phyloP scores from a whole-genome alignment of 441 rosid genomes.

The Euphorbia schlechtendalii region DNA sequence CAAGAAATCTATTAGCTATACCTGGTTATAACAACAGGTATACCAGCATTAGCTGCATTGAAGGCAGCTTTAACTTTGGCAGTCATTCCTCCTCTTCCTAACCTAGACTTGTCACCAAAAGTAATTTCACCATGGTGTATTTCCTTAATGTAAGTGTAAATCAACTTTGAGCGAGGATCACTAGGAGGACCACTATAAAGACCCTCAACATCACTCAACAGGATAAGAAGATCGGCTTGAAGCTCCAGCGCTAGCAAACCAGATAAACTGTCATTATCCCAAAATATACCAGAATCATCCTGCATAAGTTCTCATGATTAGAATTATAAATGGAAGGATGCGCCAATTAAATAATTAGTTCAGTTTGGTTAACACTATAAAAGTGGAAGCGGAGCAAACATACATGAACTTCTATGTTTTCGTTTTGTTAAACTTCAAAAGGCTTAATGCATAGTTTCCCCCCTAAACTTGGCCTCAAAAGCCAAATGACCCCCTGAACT shows the following conservation, averaged over 20 bases:
- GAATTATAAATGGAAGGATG: conserved; percentile 11
- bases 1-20: conserved; percentile 18
- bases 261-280: conserved; percentile 99
- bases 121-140: conserved; percentile 80
- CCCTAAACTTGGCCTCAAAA: too few relatives aligned
- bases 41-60: conserved; percentile 78
- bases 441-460: too few relatives aligned
- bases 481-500: too few relatives aligned
- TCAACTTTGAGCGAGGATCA: conserved; percentile 84
- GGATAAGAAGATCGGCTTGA: conserved; percentile 85
- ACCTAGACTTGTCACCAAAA: conserved; percentile 93
- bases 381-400: background rate
- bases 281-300: conserved; percentile 98
- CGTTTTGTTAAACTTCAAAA: background rate
- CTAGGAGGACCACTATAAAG: conserved; percentile 97
- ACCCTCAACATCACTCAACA: conserved; percentile 97
- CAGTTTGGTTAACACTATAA: background rate
- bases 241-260: conserved; percentile 87
- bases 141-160: conserved; percentile 74
- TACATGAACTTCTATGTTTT: background rate
- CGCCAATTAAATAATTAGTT: background rate
- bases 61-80: conserved; percentile 98
- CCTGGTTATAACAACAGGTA: conserved; percentile 97
- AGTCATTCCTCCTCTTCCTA: conserved; percentile 99
- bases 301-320: conserved; percentile 30